Percentiles rank a stretch among this genome's conserved stretches.
Conservation (phyloP, 805 yeast species). For the Saccharomycopsis sp. region DNA sequence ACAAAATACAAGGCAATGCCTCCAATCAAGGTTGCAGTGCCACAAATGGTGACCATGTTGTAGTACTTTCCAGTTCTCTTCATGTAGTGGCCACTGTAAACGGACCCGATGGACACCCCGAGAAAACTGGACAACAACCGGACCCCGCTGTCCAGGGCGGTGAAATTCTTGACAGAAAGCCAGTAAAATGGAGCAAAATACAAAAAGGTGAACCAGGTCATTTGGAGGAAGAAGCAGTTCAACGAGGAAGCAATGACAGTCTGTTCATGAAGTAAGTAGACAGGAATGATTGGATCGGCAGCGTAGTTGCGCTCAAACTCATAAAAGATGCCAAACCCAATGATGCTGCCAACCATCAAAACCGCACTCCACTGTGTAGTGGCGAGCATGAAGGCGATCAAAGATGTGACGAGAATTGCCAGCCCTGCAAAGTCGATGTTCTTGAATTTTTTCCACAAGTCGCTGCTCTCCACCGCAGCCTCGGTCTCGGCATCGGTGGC, state of each 20-base stretch:
- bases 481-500: too few relatives aligned
- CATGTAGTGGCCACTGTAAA: conserved; percentile 60
- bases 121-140: conserved; percentile 52
- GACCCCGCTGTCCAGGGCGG: conserved; percentile 49
- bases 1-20: conserved; percentile 28
- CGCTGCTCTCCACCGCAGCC: background rate
- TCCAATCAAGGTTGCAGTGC: conserved; percentile 41
- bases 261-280: conserved; percentile 44
- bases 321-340: conserved; percentile 34
- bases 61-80: conserved; percentile 58
- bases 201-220: conserved; percentile 53
- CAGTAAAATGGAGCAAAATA: conserved; percentile 67
- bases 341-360: conserved; percentile 31
- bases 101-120: conserved; percentile 59
- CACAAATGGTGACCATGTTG: conserved; percentile 34
- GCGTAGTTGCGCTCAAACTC: conserved; percentile 45
- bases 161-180: conserved; percentile 41
- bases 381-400: conserved; percentile 52
- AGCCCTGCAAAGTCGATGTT: conserved; percentile 66
- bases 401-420: conserved; percentile 44
- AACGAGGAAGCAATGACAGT: conserved; percentile 59
- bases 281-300: conserved; percentile 59
- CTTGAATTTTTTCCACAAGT: conserved; percentile 42
- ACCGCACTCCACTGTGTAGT: conserved; percentile 41
- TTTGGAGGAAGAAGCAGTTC: conserved; percentile 61